Base-by-base conservation (phyloP, 2,329 filamentous ascomycete species). In the Aspergillus candidus region DNA sequence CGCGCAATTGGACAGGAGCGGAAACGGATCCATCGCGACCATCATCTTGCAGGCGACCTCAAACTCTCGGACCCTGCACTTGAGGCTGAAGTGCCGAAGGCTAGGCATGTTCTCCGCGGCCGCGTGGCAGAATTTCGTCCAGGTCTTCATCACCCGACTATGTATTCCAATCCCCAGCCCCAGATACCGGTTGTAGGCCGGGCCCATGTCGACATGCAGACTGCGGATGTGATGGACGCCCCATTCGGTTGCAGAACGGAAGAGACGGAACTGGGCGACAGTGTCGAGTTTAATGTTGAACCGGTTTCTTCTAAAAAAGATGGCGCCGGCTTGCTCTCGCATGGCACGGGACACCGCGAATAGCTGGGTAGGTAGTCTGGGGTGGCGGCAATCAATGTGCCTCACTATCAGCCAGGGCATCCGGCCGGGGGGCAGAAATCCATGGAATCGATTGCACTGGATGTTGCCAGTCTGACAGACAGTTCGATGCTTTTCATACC, bases 191-290 rank as follows among this genome's bases (percentile, higher is more conserved):
- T 45, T 44, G 5, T 56, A 54, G 29, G 43, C 37, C 12, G 47
- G 45, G 4, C 52, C 47, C 11, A 60, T 34, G 8, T 56, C 53
- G n/a, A 59, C 12, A 37, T 58, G 47, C 32, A 59, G 42, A 38
- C 42, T 44, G 32, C 33, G 42, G 29, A 59, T 22, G 17, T 49
- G 41, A 4, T 47, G 18, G 3, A 53, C 18, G 12, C 49, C 48
- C 48, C 53, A 52, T 6, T 39, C 14, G 3, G 47, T 48, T 12
- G 49, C 36, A 2, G 22, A 8, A 11, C 36, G 32, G 32, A 61
- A 54, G 15, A 14, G 13, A 1, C 35, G 34, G 17, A 51, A 51
- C 32, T 61, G 53, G 13, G 47, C n/a, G 31, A 31, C 36, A 32
- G 35, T 40, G 7, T 34, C 40, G 10, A 61, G 44, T 3, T 38